Evolutionary conservation across 257 asterid genomes (phyloP), one percentile per base, ranked within the genome.

Genomic region (Osmanthus fragrans): DNA sequence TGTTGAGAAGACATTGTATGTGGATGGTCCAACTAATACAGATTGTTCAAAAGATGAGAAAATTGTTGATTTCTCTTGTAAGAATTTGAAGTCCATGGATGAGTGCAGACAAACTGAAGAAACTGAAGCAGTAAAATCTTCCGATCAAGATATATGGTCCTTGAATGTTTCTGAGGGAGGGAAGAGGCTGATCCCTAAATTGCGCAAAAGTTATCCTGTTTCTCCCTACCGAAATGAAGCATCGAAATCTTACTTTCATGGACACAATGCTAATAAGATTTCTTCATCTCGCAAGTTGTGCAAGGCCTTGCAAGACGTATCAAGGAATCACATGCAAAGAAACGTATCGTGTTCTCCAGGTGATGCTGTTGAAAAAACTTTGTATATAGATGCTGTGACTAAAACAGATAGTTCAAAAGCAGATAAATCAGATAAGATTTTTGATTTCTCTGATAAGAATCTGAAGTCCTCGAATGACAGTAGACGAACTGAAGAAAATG

Each of bases 221-320:
- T 93, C 98, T 80, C 99, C 99, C 18, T 89, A 87, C 71, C 83
- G 96, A 70, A 93, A 92, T 45, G 93, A 90, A 66, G 81, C 91
- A 13, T 92, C 95, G 27, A 88, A 75, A 79, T 89, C 97, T 76
- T 92, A 97, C 40, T 92, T 90, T 65, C 87, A 82, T 25, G 97
- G 89, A 70, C 93, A 92, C 79, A 82, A 86, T 68, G 86, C 90
- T 73, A 76, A 78, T 56, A 88, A 87, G 76, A 89, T 86, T 65
- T 88, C 88, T 76, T 85, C 96, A 11, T 86, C 90, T 0, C 89
- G 87, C 63, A 90, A 83, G 80, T 33, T 87, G 78, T 83, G 93
- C 75, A 86, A 81, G 81, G 89, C 92, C 73, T 83, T 89, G 82
- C 89, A 85, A 65, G 90, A 94, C 33, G 90, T 86, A 30, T 86